Conservation (phyloP, 768 basidiomycete species). For the Dendrothele bispora region DNA sequence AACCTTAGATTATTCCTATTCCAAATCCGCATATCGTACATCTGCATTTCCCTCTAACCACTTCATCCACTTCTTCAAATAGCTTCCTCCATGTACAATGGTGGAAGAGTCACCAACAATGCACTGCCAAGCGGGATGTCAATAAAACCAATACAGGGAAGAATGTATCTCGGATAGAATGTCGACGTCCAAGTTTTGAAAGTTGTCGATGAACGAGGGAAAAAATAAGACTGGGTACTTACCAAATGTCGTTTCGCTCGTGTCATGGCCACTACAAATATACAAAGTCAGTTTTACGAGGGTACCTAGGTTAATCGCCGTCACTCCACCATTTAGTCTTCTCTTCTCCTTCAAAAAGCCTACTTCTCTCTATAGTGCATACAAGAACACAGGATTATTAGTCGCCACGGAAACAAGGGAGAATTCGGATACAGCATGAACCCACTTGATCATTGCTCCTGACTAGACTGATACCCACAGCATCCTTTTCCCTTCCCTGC, state of each 20-base stretch:
- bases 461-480: constrained; percentile 89
- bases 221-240: constrained; percentile 25
- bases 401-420: neutral
- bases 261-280: constrained; percentile 81
- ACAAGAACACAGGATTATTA: constrained; percentile 6
- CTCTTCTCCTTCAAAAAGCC: constrained; percentile 94
- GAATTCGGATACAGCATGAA: no score
- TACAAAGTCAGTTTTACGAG: constrained; percentile 3
- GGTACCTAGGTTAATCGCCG: neutral
- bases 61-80: constrained; percentile 84
- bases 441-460: constrained; percentile 83
- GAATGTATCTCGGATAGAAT: no score
- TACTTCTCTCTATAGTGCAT: constrained; percentile 77
- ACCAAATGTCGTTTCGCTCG: constrained; percentile 87
- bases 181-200: no score
- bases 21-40: constrained; percentile 78
- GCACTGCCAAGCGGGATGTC: constrained; percentile 69
- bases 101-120: constrained; percentile 94
- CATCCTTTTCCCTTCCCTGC: constrained; percentile 97
- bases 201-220: neutral
- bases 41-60: constrained; percentile 93
- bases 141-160: no score
- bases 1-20: no score
- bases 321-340: constrained; percentile 75
- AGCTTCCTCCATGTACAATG: constrained; percentile 78